Percentiles rank a stretch among this genome's conserved stretches.
Evolutionary conservation across 192 early-diverging fungal species (phyloP).

Genomic region (Linderina pennispora): DNA sequence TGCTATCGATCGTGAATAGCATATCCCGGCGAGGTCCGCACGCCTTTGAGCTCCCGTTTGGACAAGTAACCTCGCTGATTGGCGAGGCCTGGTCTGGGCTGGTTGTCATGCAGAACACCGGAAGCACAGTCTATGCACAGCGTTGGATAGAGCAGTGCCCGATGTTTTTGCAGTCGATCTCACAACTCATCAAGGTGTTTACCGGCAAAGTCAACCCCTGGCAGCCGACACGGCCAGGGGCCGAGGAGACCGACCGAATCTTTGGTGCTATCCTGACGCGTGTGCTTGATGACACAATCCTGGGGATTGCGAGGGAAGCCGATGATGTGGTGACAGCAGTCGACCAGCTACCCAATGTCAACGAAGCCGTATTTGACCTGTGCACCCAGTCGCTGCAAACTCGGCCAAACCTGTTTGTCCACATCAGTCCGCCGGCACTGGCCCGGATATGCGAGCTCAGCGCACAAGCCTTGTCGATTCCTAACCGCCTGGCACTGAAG

Average conservation of each 20-base stretch:
- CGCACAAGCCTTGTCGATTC: slow-evolving; percentile 31
- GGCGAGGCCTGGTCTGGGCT: slow-evolving; percentile 15
- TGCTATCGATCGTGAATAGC: slow-evolving; percentile 24
- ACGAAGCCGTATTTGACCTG: slow-evolving; percentile 29
- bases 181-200: slow-evolving; percentile 28
- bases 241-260: slow-evolving; percentile 11
- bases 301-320: slow-evolving; percentile 22
- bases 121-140: not conserved
- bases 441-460: slow-evolving; percentile 28
- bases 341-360: slow-evolving; percentile 41
- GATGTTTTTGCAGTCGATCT: slow-evolving; percentile 24
- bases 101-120: slow-evolving; percentile 1
- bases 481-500: slow-evolving; percentile 34
- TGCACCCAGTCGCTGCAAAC: slow-evolving; percentile 23
- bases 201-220: slow-evolving; percentile 3
- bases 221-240: slow-evolving; percentile 5
- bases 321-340: slow-evolving; percentile 7
- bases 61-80: slow-evolving; percentile 10
- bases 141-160: slow-evolving; percentile 44
- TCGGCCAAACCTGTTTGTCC: slow-evolving; percentile 12
- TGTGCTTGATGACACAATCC: slow-evolving; percentile 13
- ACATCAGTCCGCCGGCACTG: slow-evolving; percentile 2
- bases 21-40: slow-evolving; percentile 31
- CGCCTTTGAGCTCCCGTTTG: slow-evolving; percentile 22
- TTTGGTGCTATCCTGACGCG: slow-evolving; percentile 31